Evolutionary conservation across 345 rosid genomes (phyloP).

Genomic region (Geranium brycei): DNA sequence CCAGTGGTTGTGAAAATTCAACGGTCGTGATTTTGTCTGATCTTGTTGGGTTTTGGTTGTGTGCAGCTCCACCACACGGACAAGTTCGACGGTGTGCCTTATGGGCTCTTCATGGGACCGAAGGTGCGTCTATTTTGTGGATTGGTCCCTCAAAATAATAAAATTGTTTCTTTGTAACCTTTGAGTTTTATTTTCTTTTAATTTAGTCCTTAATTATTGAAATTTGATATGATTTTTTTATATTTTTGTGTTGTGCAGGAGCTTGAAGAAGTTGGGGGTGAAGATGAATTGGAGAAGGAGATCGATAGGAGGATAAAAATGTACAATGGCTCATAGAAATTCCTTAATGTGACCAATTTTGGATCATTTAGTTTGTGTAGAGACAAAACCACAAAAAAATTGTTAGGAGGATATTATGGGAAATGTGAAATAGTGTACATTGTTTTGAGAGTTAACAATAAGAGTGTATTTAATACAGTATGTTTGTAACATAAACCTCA

Average conservation of each 20-base stretch:
- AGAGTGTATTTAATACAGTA: too few relatives aligned
- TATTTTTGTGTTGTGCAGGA: slow-evolving; percentile 34
- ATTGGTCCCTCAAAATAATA: too few relatives aligned
- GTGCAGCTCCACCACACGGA: slow-evolving; percentile 78
- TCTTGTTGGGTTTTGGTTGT: background rate
- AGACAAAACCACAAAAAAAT: too few relatives aligned
- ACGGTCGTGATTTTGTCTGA: slow-evolving; percentile 7
- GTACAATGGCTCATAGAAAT: slow-evolving; percentile 16
- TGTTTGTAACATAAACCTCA: too few relatives aligned
- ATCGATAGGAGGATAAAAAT: slow-evolving; percentile 41
- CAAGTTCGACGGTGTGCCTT: slow-evolving; percentile 78
- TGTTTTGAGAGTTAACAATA: too few relatives aligned
- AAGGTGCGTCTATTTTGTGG: slow-evolving; percentile 24
- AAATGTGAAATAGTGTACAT: too few relatives aligned
- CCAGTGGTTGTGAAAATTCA: background rate
- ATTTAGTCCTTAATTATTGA: background rate
- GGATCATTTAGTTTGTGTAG: too few relatives aligned
- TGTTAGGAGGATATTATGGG: too few relatives aligned
- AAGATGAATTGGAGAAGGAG: slow-evolving; percentile 67
- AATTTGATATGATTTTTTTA: too few relatives aligned
- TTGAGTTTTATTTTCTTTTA: background rate
- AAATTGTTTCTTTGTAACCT: background rate
- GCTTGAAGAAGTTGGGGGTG: slow-evolving; percentile 67
- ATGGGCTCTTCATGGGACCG: slow-evolving; percentile 86
- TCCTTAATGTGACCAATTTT: too few relatives aligned